A percentile compares a stretch with the other conserved stretches of the same genome.
Evolutionary conservation across 208 protist genomes (phyloP).

Genomic region (Acanthamoeba castellanii): DNA sequence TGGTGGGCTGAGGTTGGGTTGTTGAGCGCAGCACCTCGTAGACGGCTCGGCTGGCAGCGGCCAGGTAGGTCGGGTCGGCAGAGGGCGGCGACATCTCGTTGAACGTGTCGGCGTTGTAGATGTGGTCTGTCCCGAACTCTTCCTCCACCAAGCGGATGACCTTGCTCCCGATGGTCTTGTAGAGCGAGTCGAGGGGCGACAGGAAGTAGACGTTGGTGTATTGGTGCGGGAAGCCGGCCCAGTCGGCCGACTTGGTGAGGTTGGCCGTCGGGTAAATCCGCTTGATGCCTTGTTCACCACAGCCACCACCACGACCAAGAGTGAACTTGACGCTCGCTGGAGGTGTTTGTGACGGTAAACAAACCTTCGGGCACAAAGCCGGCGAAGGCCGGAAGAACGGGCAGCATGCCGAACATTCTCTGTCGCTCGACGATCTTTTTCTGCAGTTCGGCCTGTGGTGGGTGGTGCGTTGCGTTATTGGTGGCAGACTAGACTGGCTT

Average conservation of each 20-base stretch:
- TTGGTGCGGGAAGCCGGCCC: slow-evolving; percentile 15
- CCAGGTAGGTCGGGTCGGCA: slow-evolving; percentile 2
- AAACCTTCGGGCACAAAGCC: neutral
- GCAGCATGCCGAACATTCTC: slow-evolving; percentile 40
- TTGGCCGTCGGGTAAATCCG: slow-evolving; percentile 48
- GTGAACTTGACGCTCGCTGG: too few relatives aligned
- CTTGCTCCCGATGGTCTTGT: neutral
- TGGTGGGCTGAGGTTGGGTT: too few relatives aligned
- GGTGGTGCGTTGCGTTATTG: too few relatives aligned
- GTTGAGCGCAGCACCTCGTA: neutral
- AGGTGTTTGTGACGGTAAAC: too few relatives aligned
- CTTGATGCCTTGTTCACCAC: slow-evolving; percentile 1
- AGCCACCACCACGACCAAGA: too few relatives aligned
- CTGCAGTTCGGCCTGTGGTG: neutral
- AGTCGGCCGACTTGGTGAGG: slow-evolving; percentile 25
- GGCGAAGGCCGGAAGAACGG: slow-evolving; percentile 55
- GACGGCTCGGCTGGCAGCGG: slow-evolving; percentile 16
- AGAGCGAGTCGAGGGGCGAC: slow-evolving; percentile 21
- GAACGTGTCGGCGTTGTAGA: slow-evolving; percentile 85
- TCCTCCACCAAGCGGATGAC: neutral
- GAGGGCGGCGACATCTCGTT: slow-evolving; percentile 83
- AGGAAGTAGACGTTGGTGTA: slow-evolving; percentile 27
- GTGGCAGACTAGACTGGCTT: too few relatives aligned
- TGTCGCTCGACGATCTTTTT: slow-evolving; percentile 56
- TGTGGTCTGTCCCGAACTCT: slow-evolving; percentile 73